Evolutionary conservation across 306 rosid species (phyloP).

Genomic region (Pachyrhizus erosus): DNA sequence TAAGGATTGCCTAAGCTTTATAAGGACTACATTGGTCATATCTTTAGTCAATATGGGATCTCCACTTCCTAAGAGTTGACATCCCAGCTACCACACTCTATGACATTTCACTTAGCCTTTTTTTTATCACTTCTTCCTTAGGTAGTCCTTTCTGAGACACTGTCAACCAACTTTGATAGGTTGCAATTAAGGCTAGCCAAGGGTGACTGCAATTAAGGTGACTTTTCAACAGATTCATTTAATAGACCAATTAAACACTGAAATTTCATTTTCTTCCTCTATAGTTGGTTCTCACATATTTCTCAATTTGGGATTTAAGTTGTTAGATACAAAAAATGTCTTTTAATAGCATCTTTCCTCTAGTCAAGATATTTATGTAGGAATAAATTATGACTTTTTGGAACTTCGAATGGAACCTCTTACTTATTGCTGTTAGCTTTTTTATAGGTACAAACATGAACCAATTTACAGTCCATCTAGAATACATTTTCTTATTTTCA

Average conservation of each 20-base stretch:
- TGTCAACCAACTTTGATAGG: neutral
- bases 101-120: neutral
- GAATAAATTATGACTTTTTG: neutral
- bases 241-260: constrained; percentile 6
- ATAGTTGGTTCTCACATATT: constrained; percentile 10
- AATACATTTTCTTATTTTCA: neutral
- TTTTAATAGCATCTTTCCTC: neutral
- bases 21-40: neutral
- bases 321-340: neutral
- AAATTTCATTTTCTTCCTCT: neutral
- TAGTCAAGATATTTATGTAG: constrained; percentile 11
- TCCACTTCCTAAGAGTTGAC: neutral
- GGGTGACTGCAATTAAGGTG: neutral
- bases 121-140: neutral
- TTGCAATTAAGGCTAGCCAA: neutral
- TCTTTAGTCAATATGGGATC: neutral
- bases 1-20: neutral
- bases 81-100: neutral
- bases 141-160: neutral
- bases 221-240: constrained; percentile 12
- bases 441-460: constrained; percentile 21
- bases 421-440: constrained; percentile 7
- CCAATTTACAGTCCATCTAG: constrained; percentile 12
- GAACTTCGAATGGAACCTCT: constrained; percentile 10
- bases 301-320: constrained; percentile 16